Conservation (phyloP, 2,329 filamentous ascomycete species). For the Madurella fahalii region DNA sequence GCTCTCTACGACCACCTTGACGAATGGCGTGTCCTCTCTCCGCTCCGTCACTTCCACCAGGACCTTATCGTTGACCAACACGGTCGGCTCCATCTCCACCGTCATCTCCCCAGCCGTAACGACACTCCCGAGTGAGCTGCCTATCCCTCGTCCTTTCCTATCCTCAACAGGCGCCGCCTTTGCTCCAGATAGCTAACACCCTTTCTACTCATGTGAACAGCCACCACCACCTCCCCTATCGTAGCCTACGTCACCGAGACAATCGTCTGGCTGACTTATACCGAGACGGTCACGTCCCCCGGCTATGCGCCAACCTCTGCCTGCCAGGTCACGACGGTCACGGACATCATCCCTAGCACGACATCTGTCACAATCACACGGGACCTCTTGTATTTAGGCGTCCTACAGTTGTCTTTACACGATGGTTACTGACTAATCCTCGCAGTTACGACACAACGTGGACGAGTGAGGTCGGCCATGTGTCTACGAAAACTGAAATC, state of each 20-base stretch:
- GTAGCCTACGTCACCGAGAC: not conserved
- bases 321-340: conserved; percentile 9
- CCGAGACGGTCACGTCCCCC: conserved; percentile 4
- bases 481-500: not conserved
- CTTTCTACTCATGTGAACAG: not conserved
- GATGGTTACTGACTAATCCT: not conserved
- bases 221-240: not conserved
- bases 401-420: too few species aligned
- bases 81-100: not conserved
- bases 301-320: conserved; percentile 1
- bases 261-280: not conserved
- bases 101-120: conserved; percentile 5
- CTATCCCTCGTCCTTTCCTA: not conserved
- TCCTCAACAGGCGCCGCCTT: not conserved
- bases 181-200: too few species aligned
- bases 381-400: too few species aligned
- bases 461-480: not conserved
- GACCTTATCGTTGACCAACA: conserved; percentile 4
- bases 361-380: not conserved
- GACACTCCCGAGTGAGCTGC: conserved; percentile 7
- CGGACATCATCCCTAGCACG: conserved; percentile 5
- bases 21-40: conserved; percentile 5
- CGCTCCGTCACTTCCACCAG: conserved; percentile 10
- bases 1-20: conserved; percentile 9
- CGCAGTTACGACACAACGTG: conserved; percentile 6